Percentiles rank a stretch among this genome's conserved stretches.
These are phyloP conservation scores for Ascochyta clinopodiicola DNA, from an alignment of 2,329 filamentous ascomycete species.

Conservation along the genomic window DNA sequence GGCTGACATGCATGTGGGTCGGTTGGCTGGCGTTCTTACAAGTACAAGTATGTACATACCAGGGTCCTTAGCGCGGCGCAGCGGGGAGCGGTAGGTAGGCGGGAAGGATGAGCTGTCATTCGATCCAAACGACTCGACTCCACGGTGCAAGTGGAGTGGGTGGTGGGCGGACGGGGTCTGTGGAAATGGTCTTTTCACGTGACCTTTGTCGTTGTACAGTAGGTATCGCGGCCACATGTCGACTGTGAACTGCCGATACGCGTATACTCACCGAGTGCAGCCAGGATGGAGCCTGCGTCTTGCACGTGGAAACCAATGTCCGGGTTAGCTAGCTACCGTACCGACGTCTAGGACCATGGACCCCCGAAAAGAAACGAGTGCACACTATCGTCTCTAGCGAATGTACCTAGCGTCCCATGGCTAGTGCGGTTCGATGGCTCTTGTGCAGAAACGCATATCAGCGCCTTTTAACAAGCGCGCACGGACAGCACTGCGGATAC, in stretches of 20 bases:
- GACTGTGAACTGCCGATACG: too few species aligned
- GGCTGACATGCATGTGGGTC: slow-evolving; percentile 30
- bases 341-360: slow-evolving; percentile 1
- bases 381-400: too few species aligned
- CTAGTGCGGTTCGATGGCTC: too few species aligned
- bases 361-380: background rate
- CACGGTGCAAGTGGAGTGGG: background rate
- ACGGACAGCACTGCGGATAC: too few species aligned
- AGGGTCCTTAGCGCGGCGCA: slow-evolving; percentile 30
- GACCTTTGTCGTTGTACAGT: background rate
- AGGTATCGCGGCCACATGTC: too few species aligned
- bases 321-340: background rate
- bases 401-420: too few species aligned
- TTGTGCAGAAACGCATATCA: too few species aligned
- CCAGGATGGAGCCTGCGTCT: background rate
- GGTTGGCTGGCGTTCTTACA: slow-evolving; percentile 19
- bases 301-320: slow-evolving; percentile 6
- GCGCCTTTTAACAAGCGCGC: too few species aligned
- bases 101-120: slow-evolving; percentile 44
- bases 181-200: background rate
- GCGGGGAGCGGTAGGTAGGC: slow-evolving; percentile 34
- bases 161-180: background rate
- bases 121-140: slow-evolving; percentile 26
- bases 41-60: slow-evolving; percentile 1
- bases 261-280: too few species aligned